Conservation (phyloP, 2,329 filamentous ascomycete species). For the Ceratocystis ficicola region DNA sequence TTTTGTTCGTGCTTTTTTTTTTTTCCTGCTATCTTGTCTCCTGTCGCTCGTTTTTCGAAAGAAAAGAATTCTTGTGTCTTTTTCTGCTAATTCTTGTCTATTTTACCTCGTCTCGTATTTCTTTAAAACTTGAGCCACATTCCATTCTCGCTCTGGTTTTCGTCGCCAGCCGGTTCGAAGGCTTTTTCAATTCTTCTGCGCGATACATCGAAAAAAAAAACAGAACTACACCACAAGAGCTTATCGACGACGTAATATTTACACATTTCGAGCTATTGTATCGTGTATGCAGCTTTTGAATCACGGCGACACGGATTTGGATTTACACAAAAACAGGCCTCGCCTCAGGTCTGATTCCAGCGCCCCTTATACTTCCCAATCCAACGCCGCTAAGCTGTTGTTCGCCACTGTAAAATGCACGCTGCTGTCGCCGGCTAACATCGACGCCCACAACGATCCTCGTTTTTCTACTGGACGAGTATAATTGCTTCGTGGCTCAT, state of each 20-base stretch:
- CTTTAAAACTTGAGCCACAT: neutral
- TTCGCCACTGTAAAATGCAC: neutral
- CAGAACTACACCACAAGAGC: neutral
- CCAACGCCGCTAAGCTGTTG: neutral
- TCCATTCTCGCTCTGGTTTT: neutral
- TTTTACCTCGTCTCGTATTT: conserved; percentile 1
- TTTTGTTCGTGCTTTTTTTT: conserved; percentile 12
- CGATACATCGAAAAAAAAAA: neutral
- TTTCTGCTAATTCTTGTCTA: neutral
- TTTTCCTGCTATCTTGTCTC: conserved; percentile 11
- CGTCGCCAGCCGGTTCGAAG: neutral
- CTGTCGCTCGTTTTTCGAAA: neutral
- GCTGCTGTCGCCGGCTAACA: neutral
- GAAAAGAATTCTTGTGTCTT: neutral
- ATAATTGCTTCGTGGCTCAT: neutral
- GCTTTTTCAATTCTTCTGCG: neutral
- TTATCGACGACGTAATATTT: neutral
- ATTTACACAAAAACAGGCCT: neutral
- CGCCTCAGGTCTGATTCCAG: neutral
- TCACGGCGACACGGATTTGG: neutral
- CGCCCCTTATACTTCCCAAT: neutral
- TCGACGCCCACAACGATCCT: neutral
- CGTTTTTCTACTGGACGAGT: neutral
- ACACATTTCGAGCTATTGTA: neutral
- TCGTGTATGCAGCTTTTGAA: neutral